Base-by-base conservation (phyloP, 2,329 filamentous ascomycete species). In the Paecilomyces niveus region DNA sequence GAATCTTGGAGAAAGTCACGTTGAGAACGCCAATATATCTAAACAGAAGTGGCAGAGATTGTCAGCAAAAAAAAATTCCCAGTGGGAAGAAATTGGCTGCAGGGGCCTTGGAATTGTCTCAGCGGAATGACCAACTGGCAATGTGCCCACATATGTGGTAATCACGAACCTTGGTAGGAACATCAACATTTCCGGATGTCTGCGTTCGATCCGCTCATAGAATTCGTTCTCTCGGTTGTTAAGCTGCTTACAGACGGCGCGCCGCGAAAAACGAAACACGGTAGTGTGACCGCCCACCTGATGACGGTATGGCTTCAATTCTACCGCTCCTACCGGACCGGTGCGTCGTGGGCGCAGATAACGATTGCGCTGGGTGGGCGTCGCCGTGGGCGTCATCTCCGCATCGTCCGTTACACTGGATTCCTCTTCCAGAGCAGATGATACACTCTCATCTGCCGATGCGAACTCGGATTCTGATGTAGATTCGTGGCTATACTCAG, bases 221-320 rank as follows among this genome's bases (percentile, higher is more conserved):
- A 99, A 99, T 76, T 96, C 91, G 74, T 99, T 99, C 72, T 99
- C 94, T 68, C 93, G 85, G 72, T 96, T 99, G 74, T 96, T 99
- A 69, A 99, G 83, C 76, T 97, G 92, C 76, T 99, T 99, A 81
- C 94, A 99, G 10, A 99, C 92, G 58, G 94, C 94, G 67, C 92
- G 85, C 64, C 91, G 87, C 18, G 94, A 97, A 71, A 99, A 97
- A 50, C 93, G 88, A 83, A 96, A 99, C 35, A 99, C 84, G 0
- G 93, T 97, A 6, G 92, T 97, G 73, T 99, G 94, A 0, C 94
- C 94, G 59, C 94, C 94, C 57, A 99, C 94, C 75, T 99, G 94
- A 75, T 99, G 94, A 64, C 91, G 90, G 76, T 97, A 99, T 1
- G 94, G 94, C 68, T 97, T 96, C 60, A 99, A 81, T 73, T 97